Evolutionary conservation across 2,329 filamentous ascomycete genomes (phyloP).

Genomic region (Beauveria rudraprayagi): DNA sequence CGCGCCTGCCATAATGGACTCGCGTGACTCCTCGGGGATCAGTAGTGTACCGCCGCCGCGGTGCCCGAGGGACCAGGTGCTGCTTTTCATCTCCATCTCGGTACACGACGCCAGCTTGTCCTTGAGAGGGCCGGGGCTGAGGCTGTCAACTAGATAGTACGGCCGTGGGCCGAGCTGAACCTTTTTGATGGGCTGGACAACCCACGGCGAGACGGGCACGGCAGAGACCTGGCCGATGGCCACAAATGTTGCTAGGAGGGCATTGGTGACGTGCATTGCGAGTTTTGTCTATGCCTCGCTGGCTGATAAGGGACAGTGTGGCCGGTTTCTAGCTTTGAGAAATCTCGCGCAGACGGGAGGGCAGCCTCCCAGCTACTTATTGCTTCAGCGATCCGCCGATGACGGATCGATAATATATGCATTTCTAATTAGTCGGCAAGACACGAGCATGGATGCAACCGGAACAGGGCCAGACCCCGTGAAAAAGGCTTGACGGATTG

Average conservation of each 20-base stretch:
- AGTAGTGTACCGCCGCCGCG: conserved; percentile 54
- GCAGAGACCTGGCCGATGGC: conserved; percentile 18
- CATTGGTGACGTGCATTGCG: conserved; percentile 25
- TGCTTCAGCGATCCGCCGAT: neutral
- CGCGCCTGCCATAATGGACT: conserved; percentile 53
- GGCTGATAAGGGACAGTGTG: neutral
- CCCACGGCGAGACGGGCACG: conserved; percentile 17
- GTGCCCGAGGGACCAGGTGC: conserved; percentile 53
- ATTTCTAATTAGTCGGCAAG: neutral
- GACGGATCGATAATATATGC: neutral
- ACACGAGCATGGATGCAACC: neutral
- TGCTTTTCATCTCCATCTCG: conserved; percentile 42
- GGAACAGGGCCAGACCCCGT: neutral
- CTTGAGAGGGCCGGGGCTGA: conserved; percentile 54
- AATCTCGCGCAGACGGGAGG: neutral
- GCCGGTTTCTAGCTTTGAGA: neutral
- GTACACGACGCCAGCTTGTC: conserved; percentile 49
- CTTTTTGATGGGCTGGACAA: conserved; percentile 31
- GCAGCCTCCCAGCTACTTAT: conserved; percentile 2
- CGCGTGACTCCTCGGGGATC: conserved; percentile 55
- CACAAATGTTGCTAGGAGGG: conserved; percentile 23
- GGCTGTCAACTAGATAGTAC: conserved; percentile 55
- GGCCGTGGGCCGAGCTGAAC: conserved; percentile 57
- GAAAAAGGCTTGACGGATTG: neutral
- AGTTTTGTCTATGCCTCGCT: neutral